Evolutionary conservation across 495 filamentous ascomycete species (phyloP), one percentile per base, ranked within the genome.

Genomic region (Penicillium longicatenatum): DNA sequence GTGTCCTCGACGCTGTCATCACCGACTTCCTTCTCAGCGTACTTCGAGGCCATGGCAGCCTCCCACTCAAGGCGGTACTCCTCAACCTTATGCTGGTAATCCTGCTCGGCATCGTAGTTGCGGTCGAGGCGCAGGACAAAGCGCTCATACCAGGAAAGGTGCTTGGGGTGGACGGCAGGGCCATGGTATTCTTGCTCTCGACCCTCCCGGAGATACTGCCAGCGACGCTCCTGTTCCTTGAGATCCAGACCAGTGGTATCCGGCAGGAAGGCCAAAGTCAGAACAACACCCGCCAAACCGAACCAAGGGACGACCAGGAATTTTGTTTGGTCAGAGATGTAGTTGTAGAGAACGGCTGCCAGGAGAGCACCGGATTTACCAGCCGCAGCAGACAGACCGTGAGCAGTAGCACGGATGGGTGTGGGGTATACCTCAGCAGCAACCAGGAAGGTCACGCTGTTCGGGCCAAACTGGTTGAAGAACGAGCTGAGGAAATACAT

Each of bases 391-490:
- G 89, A 90, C 68, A 97, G 84, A 60, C 92, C 92, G 78, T 97
- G 92, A 45, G 92, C 92, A 35, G 91, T 91, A 50, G 92, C 92
- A 63, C 92, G 90, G 58, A 97, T 87, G 5, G 90, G 88, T 0
- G 92, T 95, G 2, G 92, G 92, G 79, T 86, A 97, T 11, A 93
- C 89, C 70, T 97, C 92, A 26, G 90, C 92, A 26, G 92, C 92
- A 20, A 93, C 90, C 55, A 96, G 79, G 87, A 97, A 96, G 50
- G 91, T 93, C 54, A 95, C 90, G 52, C 83, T 84, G 81, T 96
- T 97, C 72, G 92, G 91, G 8, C 92, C 91, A 65, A 97, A 96
- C 71, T 97, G 92, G 80, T 94, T 95, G 86, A 97, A 97, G 80
- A 97, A 96, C 39, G 88, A 91, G 45, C 88, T 89, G 47, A 94